Conservation (phyloP, 2,329 filamentous ascomycete genomes). For the Talaromyces funiculosus region DNA sequence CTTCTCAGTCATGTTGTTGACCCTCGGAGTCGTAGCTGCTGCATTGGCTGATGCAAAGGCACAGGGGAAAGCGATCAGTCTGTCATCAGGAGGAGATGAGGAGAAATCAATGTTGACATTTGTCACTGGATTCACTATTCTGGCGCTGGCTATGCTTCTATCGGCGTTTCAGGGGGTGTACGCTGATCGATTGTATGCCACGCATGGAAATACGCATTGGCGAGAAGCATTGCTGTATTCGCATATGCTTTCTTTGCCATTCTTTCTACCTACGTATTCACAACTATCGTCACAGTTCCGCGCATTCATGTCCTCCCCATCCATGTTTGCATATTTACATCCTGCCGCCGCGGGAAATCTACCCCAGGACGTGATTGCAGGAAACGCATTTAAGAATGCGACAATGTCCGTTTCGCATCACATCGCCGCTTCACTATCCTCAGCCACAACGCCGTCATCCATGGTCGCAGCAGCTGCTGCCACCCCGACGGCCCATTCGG, state of each 20-base stretch:
- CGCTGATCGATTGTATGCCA: constrained; percentile 81
- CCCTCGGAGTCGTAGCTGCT: constrained; percentile 76
- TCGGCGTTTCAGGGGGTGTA: constrained; percentile 94
- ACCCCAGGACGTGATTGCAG: neutral
- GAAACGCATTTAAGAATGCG: neutral
- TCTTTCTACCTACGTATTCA: constrained; percentile 36
- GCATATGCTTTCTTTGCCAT: constrained; percentile 46
- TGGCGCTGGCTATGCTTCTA: constrained; percentile 82
- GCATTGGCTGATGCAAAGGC: constrained; percentile 83
- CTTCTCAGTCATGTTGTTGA: constrained; percentile 74
- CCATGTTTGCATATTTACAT: constrained; percentile 25
- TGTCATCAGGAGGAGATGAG: constrained; percentile 19
- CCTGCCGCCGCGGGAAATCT: constrained; percentile 4
- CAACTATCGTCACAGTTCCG: constrained; percentile 34
- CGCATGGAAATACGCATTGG: constrained; percentile 78
- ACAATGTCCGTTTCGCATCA: neutral
- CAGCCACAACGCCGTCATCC: neutral
- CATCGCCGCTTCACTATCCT: constrained; percentile 1
- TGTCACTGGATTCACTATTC: constrained; percentile 65
- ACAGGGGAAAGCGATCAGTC: constrained; percentile 53
- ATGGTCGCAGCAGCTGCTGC: neutral
- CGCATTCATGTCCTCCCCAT: constrained; percentile 29
- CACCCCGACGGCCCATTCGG: neutral
- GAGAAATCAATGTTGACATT: constrained; percentile 39
- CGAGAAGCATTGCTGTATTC: constrained; percentile 96